Evolutionary conservation across 176 grass and related monocot genomes (phyloP).

Genomic region (Triticum timopheevii): DNA sequence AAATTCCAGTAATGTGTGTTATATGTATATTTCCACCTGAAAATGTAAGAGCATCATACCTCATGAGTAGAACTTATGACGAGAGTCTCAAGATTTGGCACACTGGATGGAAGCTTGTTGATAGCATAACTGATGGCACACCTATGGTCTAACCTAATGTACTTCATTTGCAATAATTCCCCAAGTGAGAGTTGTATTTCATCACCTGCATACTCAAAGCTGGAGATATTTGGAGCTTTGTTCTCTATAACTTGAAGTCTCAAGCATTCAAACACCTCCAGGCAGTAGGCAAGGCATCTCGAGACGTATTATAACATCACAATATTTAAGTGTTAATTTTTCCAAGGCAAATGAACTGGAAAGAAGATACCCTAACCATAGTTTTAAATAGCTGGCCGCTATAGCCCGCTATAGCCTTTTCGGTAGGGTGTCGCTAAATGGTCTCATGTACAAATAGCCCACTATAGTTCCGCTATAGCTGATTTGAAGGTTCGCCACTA

Average conservation of each 20-base stretch:
- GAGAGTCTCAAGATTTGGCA: conserved; percentile 33
- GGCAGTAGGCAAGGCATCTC: neutral
- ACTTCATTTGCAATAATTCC: neutral
- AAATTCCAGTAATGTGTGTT: too few relatives aligned
- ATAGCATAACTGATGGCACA: neutral
- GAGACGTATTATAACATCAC: neutral
- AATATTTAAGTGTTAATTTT: neutral
- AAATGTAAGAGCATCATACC: conserved; percentile 10
- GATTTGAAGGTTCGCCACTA: too few relatives aligned
- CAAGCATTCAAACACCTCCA: neutral
- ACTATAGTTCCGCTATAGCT: too few relatives aligned
- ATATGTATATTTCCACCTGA: neutral
- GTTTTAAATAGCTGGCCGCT: too few relatives aligned
- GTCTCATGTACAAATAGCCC: too few relatives aligned
- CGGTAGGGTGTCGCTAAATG: too few relatives aligned
- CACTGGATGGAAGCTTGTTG: neutral
- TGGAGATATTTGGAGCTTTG: neutral
- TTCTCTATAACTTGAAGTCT: neutral
- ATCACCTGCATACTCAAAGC: neutral
- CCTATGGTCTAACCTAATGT: neutral
- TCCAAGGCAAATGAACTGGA: neutral
- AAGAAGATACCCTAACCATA: neutral
- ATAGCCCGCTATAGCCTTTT: too few relatives aligned
- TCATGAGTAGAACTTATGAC: accelerated
- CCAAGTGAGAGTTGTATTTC: neutral